A percentile compares a stretch with the other conserved stretches of the same genome.
phyloP scores from a whole-genome alignment of 2,329 filamentous ascomycete species.

The Penicillium polonicum region DNA sequence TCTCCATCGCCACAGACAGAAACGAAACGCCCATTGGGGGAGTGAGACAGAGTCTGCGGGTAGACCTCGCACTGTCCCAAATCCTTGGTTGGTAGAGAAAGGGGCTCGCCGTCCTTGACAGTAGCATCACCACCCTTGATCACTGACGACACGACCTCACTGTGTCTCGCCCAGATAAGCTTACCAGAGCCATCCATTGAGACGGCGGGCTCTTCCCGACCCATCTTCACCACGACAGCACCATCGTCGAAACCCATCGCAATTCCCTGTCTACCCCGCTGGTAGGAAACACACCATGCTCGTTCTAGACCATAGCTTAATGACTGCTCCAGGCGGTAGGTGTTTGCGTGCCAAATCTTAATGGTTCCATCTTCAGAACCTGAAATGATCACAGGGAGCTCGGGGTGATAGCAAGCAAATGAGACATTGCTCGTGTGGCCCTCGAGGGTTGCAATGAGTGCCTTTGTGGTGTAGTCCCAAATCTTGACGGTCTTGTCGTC shows the following conservation, averaged over 20 bases:
- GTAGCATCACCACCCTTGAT: constrained; percentile 86
- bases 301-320: constrained; percentile 93
- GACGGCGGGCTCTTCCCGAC: constrained; percentile 92
- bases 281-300: constrained; percentile 96
- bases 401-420: constrained; percentile 96
- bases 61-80: constrained; percentile 96
- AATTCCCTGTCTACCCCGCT: constrained; percentile 89
- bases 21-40: constrained; percentile 90
- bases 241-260: constrained; percentile 97
- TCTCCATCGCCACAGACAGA: constrained; percentile 93
- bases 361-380: constrained; percentile 96
- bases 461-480: constrained; percentile 99
- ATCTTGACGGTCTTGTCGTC: constrained; percentile 97
- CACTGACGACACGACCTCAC: constrained; percentile 89
- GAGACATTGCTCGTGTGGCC: constrained; percentile 98
- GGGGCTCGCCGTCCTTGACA: constrained; percentile 84
- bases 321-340: constrained; percentile 92
- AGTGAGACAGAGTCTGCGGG: constrained; percentile 89
- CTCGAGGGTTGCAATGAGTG: constrained; percentile 91
- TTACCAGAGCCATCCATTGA: constrained; percentile 97
- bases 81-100: constrained; percentile 87
- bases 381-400: constrained; percentile 94
- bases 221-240: constrained; percentile 96
- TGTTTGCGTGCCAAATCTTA: constrained; percentile 98
- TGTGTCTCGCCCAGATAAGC: constrained; percentile 92